Base-by-base conservation (phyloP, 2,329 filamentous ascomycete genomes). In the Penicillium sp. region DNA sequence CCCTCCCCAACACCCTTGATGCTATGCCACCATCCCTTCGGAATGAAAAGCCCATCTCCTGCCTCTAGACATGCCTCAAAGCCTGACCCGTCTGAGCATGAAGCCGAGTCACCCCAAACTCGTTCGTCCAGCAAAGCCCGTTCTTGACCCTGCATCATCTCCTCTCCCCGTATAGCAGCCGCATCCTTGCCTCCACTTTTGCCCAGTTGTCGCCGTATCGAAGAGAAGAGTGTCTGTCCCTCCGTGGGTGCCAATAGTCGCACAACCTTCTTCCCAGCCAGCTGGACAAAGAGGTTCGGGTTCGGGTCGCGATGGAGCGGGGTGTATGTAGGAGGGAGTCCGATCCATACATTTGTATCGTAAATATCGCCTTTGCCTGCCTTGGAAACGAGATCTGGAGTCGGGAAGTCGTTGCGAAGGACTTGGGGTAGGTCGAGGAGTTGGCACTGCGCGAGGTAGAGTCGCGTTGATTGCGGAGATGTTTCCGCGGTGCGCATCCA, bases 221-320 rank as follows among this genome's bases (percentile, higher is more conserved):
- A 69, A 37, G 78, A 79, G 72, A 92, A 96, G 2, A 96, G 72
- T 0, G 68, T 75, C 49, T 83, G 78, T 0, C 95, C 95, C 3
- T 80, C 69, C 0, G 75, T 70, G 0, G 92, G 92, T 4, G 81
- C 77, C 58, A 94, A 81, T 13, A 97, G 72, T n/a, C 92, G 83
- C 16, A 97, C 80, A 0, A 78, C 73, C 75, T 99, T 99, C 53
- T 71, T 75, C 4, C 91, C 87, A 16, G 85, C 86, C 13, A 98
- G 75, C 75, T 99, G 95, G 47, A 91, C 86, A 72, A 98, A 96
- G 0, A 97, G 69, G 71, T 99, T 99, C 0, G 92, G 92, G 69
- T 98, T 98, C 0, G 95, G 95, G 69, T 99, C 95, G 55, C 90
- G 86, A 75, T 99, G 95, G 3, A 96, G 80, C 3, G 95, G 92